These are phyloP conservation scores for Yamadazyma kitorensis DNA, from an alignment of 805 yeast genomes.

Conservation along the genomic window DNA sequence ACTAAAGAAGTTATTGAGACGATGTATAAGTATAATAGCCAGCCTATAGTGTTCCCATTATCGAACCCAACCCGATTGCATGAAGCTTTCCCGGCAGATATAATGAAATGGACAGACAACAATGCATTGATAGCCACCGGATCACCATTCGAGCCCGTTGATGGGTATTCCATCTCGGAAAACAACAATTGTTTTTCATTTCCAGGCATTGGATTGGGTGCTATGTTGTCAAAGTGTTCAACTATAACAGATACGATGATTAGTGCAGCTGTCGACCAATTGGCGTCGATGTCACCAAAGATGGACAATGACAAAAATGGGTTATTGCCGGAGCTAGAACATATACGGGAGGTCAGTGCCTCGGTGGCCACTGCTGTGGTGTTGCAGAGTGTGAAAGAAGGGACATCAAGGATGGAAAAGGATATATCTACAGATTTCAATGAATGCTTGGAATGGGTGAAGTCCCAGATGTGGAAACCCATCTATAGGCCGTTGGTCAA, in stretches of 20 bases:
- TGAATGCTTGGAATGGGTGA: slow-evolving; percentile 83
- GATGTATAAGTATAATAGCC: slow-evolving; percentile 82
- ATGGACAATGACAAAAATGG: slow-evolving; percentile 72
- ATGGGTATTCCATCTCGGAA: slow-evolving; percentile 87
- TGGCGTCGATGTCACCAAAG: slow-evolving; percentile 82
- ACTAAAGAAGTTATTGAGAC: slow-evolving; percentile 80
- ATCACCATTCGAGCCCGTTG: slow-evolving; percentile 93
- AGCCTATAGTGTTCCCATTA: slow-evolving; percentile 93
- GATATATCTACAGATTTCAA: slow-evolving; percentile 63
- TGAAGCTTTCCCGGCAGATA: slow-evolving; percentile 90
- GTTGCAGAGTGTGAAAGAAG: slow-evolving; percentile 82
- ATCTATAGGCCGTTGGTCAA: slow-evolving; percentile 83
- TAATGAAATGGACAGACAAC: slow-evolving; percentile 88
- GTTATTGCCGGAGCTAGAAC: slow-evolving; percentile 82
- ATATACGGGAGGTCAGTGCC: slow-evolving; percentile 84
- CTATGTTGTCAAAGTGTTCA: slow-evolving; percentile 82
- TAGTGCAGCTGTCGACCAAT: slow-evolving; percentile 91
- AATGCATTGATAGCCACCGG: slow-evolving; percentile 95
- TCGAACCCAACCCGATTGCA: slow-evolving; percentile 95
- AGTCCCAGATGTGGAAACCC: slow-evolving; percentile 94
- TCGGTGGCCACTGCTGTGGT: slow-evolving; percentile 93
- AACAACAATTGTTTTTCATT: slow-evolving; percentile 96
- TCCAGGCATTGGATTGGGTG: slow-evolving; percentile 98
- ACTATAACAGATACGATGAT: slow-evolving; percentile 87
- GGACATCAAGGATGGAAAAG: slow-evolving; percentile 72